Evolutionary conservation across 169 alveolate species (phyloP).

Genomic region (Cryptosporidium muris): DNA sequence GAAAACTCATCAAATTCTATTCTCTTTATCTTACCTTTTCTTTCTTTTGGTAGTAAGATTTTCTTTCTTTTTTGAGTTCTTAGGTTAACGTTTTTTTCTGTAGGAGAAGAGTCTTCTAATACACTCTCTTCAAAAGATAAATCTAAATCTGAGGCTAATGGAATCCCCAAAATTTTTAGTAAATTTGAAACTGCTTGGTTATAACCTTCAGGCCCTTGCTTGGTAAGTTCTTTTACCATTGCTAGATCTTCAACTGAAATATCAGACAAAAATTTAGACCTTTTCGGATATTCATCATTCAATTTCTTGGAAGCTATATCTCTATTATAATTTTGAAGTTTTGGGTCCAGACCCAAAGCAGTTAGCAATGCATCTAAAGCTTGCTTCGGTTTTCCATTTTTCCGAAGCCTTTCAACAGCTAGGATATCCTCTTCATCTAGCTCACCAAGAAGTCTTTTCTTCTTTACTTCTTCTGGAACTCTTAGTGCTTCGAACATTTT

Average conservation of each 20-base stretch:
- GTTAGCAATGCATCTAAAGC: slow-evolving; percentile 42
- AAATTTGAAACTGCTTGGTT: slow-evolving; percentile 50
- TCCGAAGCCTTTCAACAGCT: slow-evolving; percentile 31
- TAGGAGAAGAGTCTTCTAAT: not conserved
- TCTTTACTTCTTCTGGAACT: slow-evolving; percentile 3
- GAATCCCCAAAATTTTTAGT: slow-evolving; percentile 32
- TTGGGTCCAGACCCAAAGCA: slow-evolving; percentile 21
- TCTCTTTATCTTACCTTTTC: not conserved
- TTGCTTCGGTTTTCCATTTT: slow-evolving; percentile 44
- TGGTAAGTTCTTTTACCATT: slow-evolving; percentile 5
- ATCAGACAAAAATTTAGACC: slow-evolving; percentile 12
- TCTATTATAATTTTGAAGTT: not conserved
- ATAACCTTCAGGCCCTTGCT: slow-evolving; percentile 46
- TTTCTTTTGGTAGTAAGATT: not conserved
- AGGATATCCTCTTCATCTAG: slow-evolving; percentile 51
- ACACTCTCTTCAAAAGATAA: slow-evolving; percentile 14
- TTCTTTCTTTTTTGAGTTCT: not conserved
- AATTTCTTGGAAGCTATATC: not conserved
- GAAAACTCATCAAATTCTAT: slow-evolving; percentile 67
- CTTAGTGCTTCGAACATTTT: slow-evolving; percentile 25
- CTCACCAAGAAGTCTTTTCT: slow-evolving; percentile 15
- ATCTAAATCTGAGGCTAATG: not conserved
- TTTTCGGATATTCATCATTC: not conserved
- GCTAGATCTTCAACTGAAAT: slow-evolving; percentile 20
- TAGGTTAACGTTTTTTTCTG: not conserved